These are phyloP conservation scores for Corymbia maculata DNA, from an alignment of 345 rosid genomes.

Conservation along the genomic window DNA sequence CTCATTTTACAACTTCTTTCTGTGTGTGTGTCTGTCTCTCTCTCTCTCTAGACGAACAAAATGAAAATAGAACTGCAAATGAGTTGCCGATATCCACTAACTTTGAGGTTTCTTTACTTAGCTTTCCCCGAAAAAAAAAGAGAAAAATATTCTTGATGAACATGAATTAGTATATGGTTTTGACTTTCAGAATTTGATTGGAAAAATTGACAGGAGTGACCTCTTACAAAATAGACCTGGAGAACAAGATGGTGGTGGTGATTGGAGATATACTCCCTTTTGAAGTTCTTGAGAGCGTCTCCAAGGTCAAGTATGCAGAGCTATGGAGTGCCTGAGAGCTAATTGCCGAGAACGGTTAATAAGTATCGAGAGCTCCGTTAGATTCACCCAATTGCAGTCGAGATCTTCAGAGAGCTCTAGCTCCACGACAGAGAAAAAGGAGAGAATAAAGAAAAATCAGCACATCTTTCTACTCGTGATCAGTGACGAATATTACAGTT, in stretches of 20 bases:
- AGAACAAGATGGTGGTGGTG: constrained; percentile 83
- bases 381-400: background rate
- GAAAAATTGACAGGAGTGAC: constrained; percentile 54
- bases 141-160: background rate
- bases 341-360: background rate
- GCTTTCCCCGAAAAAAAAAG: background rate
- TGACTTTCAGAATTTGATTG: background rate
- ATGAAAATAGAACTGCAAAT: background rate
- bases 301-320: constrained; percentile 17
- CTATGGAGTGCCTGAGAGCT: background rate
- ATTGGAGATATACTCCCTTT: constrained; percentile 65
- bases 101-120: background rate
- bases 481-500: background rate
- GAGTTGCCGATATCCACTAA: background rate
- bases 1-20: background rate
- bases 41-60: background rate
- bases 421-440: background rate
- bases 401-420: background rate
- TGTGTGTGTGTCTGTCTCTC: background rate
- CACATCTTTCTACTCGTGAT: background rate
- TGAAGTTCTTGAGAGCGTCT: constrained; percentile 74
- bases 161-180: background rate
- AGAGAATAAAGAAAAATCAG: background rate
- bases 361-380: background rate
- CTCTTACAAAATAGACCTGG: constrained; percentile 83